phyloP scores from a whole-genome alignment of 2,329 filamentous ascomycete genomes.

The Pseudogymnoascus sp. region DNA sequence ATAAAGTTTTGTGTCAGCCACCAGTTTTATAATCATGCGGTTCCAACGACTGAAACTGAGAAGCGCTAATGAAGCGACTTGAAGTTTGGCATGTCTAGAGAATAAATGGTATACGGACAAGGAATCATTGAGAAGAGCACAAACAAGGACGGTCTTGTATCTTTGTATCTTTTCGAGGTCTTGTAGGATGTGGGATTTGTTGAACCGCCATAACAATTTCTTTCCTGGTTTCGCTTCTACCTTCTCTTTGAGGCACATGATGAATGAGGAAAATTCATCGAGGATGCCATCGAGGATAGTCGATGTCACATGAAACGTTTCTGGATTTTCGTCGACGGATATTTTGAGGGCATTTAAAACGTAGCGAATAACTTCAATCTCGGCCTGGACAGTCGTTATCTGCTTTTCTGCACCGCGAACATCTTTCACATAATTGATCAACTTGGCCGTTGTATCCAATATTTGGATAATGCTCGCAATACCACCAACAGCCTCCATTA shows the following conservation, averaged over 20 bases:
- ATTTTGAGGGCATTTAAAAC: neutral
- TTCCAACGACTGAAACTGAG: neutral
- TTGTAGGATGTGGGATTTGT: neutral
- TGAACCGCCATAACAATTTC: neutral
- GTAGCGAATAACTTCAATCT: neutral
- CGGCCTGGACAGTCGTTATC: neutral
- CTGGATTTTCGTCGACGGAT: neutral
- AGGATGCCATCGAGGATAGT: neutral
- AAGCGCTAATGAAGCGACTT: neutral
- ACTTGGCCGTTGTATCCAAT: neutral
- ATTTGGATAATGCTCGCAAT: neutral
- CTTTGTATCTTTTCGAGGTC: neutral
- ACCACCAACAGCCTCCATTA: neutral
- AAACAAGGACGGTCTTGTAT: neutral
- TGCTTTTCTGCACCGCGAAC: neutral
- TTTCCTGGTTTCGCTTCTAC: neutral
- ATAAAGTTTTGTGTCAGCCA: neutral
- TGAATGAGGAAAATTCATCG: neutral
- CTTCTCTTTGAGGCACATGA: neutral
- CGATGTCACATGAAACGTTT: neutral
- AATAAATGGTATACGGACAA: neutral
- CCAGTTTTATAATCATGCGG: neutral
- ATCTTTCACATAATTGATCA: neutral
- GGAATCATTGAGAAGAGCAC: conserved; percentile 1
- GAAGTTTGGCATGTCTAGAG: too few species aligned